Evolutionary conservation across 1,284 basidiomycete species (phyloP).

Genomic region (Rhodotorula mucilaginosa): DNA sequence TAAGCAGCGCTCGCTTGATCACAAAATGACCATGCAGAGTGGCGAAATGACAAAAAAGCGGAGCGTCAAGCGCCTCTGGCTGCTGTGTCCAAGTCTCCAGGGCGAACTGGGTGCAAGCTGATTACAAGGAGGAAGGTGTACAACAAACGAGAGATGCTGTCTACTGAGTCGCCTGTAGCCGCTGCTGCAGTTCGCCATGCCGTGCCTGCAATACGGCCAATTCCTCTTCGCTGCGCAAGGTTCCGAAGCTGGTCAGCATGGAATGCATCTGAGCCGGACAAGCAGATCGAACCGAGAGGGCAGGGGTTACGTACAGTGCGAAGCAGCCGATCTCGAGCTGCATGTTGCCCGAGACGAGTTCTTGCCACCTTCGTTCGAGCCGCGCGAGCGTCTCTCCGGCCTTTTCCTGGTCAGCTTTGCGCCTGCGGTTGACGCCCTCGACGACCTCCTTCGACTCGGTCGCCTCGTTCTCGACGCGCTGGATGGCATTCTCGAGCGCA

Average conservation of each 20-base stretch:
- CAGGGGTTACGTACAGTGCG: conserved; percentile 23
- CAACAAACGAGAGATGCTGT: background rate
- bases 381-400: conserved; percentile 71
- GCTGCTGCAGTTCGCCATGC: conserved; percentile 36
- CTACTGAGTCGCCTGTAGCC: conserved; percentile 19
- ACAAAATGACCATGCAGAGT: background rate
- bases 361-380: conserved; percentile 81
- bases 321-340: conserved; percentile 74
- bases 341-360: conserved; percentile 77
- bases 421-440: conserved; percentile 77
- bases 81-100: background rate
- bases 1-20: background rate
- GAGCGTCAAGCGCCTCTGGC: background rate
- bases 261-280: background rate
- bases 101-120: background rate
- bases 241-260: background rate
- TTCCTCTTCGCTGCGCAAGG: conserved; percentile 30
- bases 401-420: conserved; percentile 78
- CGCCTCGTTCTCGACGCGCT: conserved; percentile 67
- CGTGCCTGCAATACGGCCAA: conserved; percentile 33
- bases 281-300: background rate
- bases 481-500: conserved; percentile 72
- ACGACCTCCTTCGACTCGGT: conserved; percentile 71
- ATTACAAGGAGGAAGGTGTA: background rate
- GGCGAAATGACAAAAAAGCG: too few relatives aligned